Percentiles rank a stretch among this genome's conserved stretches.
Evolutionary conservation across 306 rosid species (phyloP).

Genomic region (Cucumis sativus): Cucumber_9930_V3 NC_026660.2:23334001-23334500

Average conservation of each 20-base stretch:
- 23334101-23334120: slow-evolving; percentile 54
- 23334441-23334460: slow-evolving; percentile 63
- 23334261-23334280: too few species aligned
- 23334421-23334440: slow-evolving; percentile 20
- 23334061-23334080: background rate
- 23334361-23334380: too few species aligned
- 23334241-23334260: too few species aligned
- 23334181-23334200: slow-evolving; percentile 51
- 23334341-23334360: too few species aligned
- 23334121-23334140: slow-evolving; percentile 68
- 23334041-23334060: background rate
- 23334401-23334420: too few species aligned
- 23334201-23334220: slow-evolving; percentile 23
- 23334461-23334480: slow-evolving; percentile 49
- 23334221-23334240: too few species aligned
- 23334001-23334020: too few species aligned
- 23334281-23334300: too few species aligned
- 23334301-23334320: too few species aligned
- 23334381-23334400: too few species aligned
- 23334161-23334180: slow-evolving; percentile 66
- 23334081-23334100: slow-evolving; percentile 23
- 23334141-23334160: slow-evolving; percentile 66
- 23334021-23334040: too few species aligned
- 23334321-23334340: too few species aligned
- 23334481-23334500: slow-evolving; percentile 57